Base-by-base conservation (phyloP, 1,284 basidiomycete species). In the Abortiporus biennis region DNA sequence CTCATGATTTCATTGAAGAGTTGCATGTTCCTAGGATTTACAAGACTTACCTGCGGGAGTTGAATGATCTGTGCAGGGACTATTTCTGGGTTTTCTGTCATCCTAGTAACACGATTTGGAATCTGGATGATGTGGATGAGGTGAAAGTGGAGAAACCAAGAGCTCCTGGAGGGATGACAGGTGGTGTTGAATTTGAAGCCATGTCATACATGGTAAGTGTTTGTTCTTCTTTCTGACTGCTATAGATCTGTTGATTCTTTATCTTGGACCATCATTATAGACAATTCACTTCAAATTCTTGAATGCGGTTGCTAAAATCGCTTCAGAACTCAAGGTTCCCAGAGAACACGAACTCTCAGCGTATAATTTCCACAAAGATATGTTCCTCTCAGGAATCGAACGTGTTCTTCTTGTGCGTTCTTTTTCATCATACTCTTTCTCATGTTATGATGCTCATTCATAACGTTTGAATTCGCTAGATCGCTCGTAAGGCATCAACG, bases 1-100 rank as follows among this genome's bases (percentile, higher is more conserved):
- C 86, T 1, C 91, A 94, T 54, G 87, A 85, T 19, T 98, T 99
- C 59, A 92, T 98, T 43, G 85, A 87, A 50, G 77, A 78, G 1
- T 68, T 93, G 19, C 92, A 94, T 60, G 71, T 76, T 2, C 83
- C 89, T 1, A 71, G 94, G 34, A 81, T 93, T 36, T 96, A 92
- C 71, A 96, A 92, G 67, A 81, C 82, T 2, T 97, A 94, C 64
- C 68, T 99, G 11, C 79, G 84, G 53, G 94, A 98, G 59, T 68
- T 98, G 27, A 84, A 80, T 6, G 91, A 94, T 51, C 72, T 95
- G 2, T 94, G 93, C 57, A 68, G 92, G 15, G 95, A 99, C 61
- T 98, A 96, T 66, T 98, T 98, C 63, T 98, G 95, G 92, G 87
- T 99, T 42, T 98, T 98, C 66, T 98, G 95, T 59, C 96, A 99